Base-by-base conservation (phyloP, 257 asterid species). In the Craterostigma plantagineum region DNA sequence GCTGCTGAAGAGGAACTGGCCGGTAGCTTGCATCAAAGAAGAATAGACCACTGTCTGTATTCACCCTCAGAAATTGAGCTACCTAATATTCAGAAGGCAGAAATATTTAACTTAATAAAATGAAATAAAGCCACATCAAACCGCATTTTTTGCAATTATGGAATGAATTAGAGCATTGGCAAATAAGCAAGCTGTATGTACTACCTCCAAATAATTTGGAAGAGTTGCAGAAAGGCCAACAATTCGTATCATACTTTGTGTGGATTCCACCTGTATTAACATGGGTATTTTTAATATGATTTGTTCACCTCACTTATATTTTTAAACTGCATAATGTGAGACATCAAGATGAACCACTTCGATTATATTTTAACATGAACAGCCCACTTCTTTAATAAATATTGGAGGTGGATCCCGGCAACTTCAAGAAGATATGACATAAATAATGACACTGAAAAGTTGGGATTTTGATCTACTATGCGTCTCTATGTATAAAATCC, bases 181-280 rank as follows among this genome's bases (percentile, higher is more conserved):
- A 6, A 34, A 11, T 34, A 9, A 12, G 40, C 40, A 36, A 36
- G 40, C 4, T 36, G 40, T 36, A 10, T 36, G 40, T 46, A 42
- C 44, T 57, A 87, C 98, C 98, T 87, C 95, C 64, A 82, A 63
- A 67, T 87, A 87, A 58, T 79, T 82, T 54, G 98, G 98, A 43
- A 87, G 66, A 36, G 95, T 87, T 54, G 98, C 98, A 58, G 98
- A 87, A 62, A 87, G 93, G 51, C 98, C 98, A 54, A 87, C 98
- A 18, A 87, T 82, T 45, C 98, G 94, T 30, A 87, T 87, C 98
- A 87, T 87, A 61, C 91, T 76, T 63, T 87, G 98, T 13, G 95
- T 71, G 51, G 93, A 79, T 64, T 87, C 98, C 42, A 87, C 98
- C 98, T 82, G 92, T 46, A 56, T 51, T 45, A 59, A 57, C 51